These are phyloP conservation scores for Hyaloscypha hepaticicola DNA, from an alignment of 495 filamentous ascomycete species.

Conservation along the genomic window DNA sequence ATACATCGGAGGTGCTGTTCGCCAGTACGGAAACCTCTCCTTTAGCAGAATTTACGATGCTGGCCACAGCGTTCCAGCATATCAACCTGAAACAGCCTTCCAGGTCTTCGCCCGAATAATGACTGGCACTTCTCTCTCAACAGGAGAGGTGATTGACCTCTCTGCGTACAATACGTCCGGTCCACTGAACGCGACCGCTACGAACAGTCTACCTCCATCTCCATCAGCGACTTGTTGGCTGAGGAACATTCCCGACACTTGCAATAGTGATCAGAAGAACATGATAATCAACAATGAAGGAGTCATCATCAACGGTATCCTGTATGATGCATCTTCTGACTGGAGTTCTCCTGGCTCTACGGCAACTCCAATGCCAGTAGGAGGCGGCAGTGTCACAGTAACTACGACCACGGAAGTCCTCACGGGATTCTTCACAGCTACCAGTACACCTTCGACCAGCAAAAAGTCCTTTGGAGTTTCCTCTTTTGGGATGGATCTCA, in stretches of 20 bases:
- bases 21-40: slow-evolving; percentile 66
- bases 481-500: neutral
- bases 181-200: slow-evolving; percentile 45
- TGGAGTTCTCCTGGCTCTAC: slow-evolving; percentile 19
- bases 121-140: slow-evolving; percentile 57
- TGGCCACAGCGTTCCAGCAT: slow-evolving; percentile 70
- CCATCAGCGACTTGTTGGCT: slow-evolving; percentile 57
- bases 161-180: slow-evolving; percentile 54
- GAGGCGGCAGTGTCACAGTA: slow-evolving; percentile 16
- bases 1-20: slow-evolving; percentile 61
- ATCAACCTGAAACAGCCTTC: slow-evolving; percentile 64
- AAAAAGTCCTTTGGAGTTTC: slow-evolving; percentile 25
- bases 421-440: slow-evolving; percentile 40
- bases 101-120: slow-evolving; percentile 66
- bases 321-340: slow-evolving; percentile 42
- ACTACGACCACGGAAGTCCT: slow-evolving; percentile 33
- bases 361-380: slow-evolving; percentile 6
- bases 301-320: slow-evolving; percentile 49
- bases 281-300: slow-evolving; percentile 46
- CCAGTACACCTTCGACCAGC: slow-evolving; percentile 34
- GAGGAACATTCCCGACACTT: slow-evolving; percentile 49
- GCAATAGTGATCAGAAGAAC: slow-evolving; percentile 45
- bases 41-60: slow-evolving; percentile 70
- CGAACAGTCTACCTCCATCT: slow-evolving; percentile 41
- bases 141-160: slow-evolving; percentile 51